Evolutionary conservation across 2,329 filamentous ascomycete genomes (phyloP).

Genomic region (Alternaria infectoria): DNA sequence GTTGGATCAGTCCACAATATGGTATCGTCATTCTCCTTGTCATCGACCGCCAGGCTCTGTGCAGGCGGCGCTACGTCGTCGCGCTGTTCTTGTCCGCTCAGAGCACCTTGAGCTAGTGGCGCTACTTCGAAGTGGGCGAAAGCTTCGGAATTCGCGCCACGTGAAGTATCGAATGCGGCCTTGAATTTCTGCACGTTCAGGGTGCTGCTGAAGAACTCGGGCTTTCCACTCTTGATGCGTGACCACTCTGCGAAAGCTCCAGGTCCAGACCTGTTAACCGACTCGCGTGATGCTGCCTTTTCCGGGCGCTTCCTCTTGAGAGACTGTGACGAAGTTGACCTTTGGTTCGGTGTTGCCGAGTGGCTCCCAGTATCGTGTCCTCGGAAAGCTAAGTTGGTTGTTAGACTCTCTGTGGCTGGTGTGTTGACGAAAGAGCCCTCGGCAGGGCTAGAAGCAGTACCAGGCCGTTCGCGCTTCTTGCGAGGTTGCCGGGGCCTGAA

Average conservation of each 20-base stretch:
- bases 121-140: constrained; percentile 16
- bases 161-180: neutral
- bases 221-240: constrained; percentile 52
- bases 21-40: constrained; percentile 38
- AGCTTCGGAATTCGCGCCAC: neutral
- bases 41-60: neutral
- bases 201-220: constrained; percentile 39
- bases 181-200: constrained; percentile 13
- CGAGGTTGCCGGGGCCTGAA: constrained; percentile 62
- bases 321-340: neutral
- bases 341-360: neutral
- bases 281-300: neutral
- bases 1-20: constrained; percentile 67
- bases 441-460: constrained; percentile 1
- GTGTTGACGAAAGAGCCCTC: neutral
- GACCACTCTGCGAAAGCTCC: constrained; percentile 49
- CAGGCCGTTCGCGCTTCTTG: constrained; percentile 6
- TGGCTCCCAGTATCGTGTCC: neutral
- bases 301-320: constrained; percentile 32
- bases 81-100: neutral
- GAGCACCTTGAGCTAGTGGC: constrained; percentile 18
- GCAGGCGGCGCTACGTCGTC: neutral
- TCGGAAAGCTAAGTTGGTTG: neutral
- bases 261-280: neutral
- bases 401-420: neutral